Base-by-base conservation (phyloP, 768 basidiomycete species). In the Agaricus subrufescens region DNA sequence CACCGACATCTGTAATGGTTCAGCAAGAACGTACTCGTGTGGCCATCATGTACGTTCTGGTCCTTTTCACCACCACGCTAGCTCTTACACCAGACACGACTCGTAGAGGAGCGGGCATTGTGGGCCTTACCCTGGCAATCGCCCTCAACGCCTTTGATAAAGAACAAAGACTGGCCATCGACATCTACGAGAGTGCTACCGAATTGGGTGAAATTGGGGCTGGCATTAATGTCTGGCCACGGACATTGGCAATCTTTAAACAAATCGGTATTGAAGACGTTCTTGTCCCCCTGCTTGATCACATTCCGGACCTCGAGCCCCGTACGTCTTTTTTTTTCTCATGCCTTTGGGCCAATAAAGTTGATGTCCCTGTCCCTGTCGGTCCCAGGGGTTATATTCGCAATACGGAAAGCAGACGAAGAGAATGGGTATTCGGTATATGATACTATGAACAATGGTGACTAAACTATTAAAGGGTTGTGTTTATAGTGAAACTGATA, bases 191-290 rank as follows among this genome's bases (percentile, higher is more conserved):
- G 49, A 68, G 73, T 7, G 66, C 75, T 1, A 59, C 71, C 0
- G 62, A 62, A 15, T 68, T 80, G 39, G 68, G 69, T 2, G 74
- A 76, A 45, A 65, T 75, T 42, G 78, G 79, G 5, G 78, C 77
- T 9, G 78, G 78, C 0, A 72, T 81, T 46, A 68, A 65, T 4
- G 59, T 77, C 5, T 78, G 71, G 70, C 37, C 70, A 9, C 50
- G 60, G 27, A 59, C 57, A 6, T 57, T 53, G 60, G 54, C 56
- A 39, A 57, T 63, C 23, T 34, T 59, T 34, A 58, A 57, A 25
- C 31, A 49, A 9, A 50, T 63, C 14, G 60, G 57, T 25, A 37
- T 63, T n/a, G 59, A 54, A 9, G 56, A 57, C 10, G 57, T 40
- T 7, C 52, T 63, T 15, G 30, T 47, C 14, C 55, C 54, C 7